Evolutionary conservation across 129 eudicot genomes (phyloP).

Genomic region (Flaveria bidentis): DNA sequence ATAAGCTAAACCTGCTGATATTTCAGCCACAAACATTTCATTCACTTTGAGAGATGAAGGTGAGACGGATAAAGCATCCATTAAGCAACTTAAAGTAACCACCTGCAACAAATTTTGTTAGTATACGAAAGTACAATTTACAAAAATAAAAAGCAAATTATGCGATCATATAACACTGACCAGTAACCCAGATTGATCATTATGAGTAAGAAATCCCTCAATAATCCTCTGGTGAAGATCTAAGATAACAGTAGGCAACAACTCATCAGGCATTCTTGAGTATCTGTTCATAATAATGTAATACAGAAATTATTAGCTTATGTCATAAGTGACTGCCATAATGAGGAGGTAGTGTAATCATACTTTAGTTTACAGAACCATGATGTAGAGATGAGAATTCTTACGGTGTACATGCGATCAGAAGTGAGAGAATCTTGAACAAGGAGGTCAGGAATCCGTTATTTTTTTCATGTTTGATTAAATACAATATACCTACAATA

Average conservation of each 20-base stretch:
- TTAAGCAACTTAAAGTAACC: slow-evolving; percentile 71
- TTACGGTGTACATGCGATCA: slow-evolving; percentile 97
- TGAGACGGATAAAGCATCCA: slow-evolving; percentile 71
- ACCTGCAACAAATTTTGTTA: slow-evolving; percentile 49
- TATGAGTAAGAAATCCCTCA: slow-evolving; percentile 53
- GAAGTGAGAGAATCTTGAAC: slow-evolving; percentile 75
- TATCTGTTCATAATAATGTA: slow-evolving; percentile 51
- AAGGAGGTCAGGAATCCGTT: slow-evolving; percentile 67
- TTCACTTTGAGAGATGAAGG: slow-evolving; percentile 73
- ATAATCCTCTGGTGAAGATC: slow-evolving; percentile 60
- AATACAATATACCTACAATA: slow-evolving; percentile 69
- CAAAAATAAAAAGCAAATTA: neutral
- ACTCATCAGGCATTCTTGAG: slow-evolving; percentile 76
- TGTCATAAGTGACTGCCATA: neutral
- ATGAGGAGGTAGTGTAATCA: slow-evolving; percentile 10
- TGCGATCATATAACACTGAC: slow-evolving; percentile 50
- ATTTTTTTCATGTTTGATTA: slow-evolving; percentile 70
- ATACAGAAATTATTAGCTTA: slow-evolving; percentile 5
- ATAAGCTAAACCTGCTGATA: slow-evolving; percentile 58
- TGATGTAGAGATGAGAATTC: slow-evolving; percentile 20
- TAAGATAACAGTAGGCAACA: slow-evolving; percentile 63
- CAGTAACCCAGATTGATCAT: slow-evolving; percentile 72
- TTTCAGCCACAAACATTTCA: slow-evolving; percentile 63
- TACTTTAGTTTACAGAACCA: neutral
- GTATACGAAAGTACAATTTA: neutral